Percentiles rank a stretch among this genome's conserved stretches.
These are phyloP conservation scores for Populus nigra DNA, from an alignment of 345 rosid species.

Conservation along the genomic window DNA sequence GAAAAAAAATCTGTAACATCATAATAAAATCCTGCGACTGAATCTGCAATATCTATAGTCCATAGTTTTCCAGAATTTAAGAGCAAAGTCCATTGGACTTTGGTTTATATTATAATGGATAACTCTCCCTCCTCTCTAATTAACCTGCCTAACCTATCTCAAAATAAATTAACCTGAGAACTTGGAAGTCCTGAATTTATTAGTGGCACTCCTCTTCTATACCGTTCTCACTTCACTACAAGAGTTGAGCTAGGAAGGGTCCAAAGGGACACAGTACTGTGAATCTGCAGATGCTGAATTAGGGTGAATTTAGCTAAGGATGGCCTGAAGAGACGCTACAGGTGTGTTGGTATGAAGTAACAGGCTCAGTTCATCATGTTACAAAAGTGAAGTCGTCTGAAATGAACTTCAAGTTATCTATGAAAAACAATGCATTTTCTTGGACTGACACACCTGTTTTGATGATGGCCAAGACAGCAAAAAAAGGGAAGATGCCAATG, in stretches of 20 bases:
- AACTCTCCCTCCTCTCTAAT: not conserved
- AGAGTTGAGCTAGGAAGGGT: not conserved
- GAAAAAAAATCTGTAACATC: not conserved
- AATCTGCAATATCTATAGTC: not conserved
- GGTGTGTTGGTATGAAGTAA: not conserved
- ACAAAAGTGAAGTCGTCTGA: not conserved
- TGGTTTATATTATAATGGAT: not conserved
- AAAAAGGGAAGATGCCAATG: not conserved
- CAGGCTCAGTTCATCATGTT: not conserved
- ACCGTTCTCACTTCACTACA: not conserved
- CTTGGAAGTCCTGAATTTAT: not conserved
- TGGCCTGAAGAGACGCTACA: not conserved
- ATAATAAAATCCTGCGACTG: not conserved
- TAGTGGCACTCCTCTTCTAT: not conserved
- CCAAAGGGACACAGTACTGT: not conserved
- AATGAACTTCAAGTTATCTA: not conserved
- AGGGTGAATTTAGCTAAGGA: not conserved
- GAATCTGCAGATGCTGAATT: not conserved
- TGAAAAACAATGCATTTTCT: not conserved
- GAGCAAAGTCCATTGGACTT: not conserved
- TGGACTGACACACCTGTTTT: not conserved
- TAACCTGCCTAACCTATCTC: not conserved
- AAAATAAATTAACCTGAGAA: not conserved
- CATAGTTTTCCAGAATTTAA: not conserved
- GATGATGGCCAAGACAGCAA: not conserved